A percentile compares a stretch with the other conserved stretches of the same genome.
These are phyloP conservation scores for Cornus suecica DNA, from an alignment of 148 eudicot species.

Conservation along the genomic window DNA sequence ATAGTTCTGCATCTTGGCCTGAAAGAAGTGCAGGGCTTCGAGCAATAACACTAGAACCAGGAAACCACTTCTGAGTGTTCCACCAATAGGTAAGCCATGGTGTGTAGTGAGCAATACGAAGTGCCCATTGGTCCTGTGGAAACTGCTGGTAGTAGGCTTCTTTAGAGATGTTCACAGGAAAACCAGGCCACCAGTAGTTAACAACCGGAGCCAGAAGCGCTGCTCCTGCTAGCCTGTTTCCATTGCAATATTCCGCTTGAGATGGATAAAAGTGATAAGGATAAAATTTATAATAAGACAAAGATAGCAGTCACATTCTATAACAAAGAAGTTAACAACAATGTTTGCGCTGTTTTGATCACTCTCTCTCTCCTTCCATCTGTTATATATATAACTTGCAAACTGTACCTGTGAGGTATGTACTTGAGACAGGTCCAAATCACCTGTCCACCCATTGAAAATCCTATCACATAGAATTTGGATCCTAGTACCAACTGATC, in stretches of 20 bases:
- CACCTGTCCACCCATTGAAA: conserved; percentile 66
- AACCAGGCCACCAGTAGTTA: conserved; percentile 57
- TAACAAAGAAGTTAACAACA: background rate
- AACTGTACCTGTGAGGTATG: conserved; percentile 73
- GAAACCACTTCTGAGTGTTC: conserved; percentile 72
- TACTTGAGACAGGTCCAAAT: conserved; percentile 66
- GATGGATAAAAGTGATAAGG: background rate
- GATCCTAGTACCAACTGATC: conserved; percentile 66
- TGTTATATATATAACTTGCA: background rate
- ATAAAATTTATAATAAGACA: background rate
- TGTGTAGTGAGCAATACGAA: conserved; percentile 48
- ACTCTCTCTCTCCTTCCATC: background rate
- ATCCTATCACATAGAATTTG: conserved; percentile 66
- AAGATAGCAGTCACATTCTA: background rate
- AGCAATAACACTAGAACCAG: conserved; percentile 31
- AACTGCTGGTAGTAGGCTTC: conserved; percentile 40
- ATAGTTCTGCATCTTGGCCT: conserved; percentile 37
- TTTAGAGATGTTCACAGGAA: conserved; percentile 49
- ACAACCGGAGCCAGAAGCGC: conserved; percentile 52
- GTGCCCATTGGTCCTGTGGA: conserved; percentile 52
- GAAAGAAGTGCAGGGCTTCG: conserved; percentile 31
- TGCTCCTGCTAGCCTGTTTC: conserved; percentile 66
- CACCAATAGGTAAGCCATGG: conserved; percentile 85
- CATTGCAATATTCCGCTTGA: conserved; percentile 13
- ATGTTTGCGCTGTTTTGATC: background rate